phyloP scores from a whole-genome alignment of 2,329 filamentous ascomycete genomes.

The Colletotrichum sansevieriae region DNA sequence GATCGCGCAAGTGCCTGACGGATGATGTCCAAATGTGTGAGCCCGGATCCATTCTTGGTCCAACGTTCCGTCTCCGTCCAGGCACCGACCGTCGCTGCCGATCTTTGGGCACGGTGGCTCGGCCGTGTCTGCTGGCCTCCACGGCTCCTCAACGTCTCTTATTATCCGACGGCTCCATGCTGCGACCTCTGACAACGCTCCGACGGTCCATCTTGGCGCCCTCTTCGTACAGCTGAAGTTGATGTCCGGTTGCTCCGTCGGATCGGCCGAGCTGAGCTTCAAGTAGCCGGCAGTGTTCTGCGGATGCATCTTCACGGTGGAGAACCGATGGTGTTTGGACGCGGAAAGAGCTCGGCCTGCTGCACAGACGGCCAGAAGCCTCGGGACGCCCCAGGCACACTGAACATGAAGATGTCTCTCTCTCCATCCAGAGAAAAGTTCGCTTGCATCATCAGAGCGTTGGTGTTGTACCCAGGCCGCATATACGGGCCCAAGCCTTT shows the following conservation, averaged over 20 bases:
- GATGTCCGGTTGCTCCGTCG: slow-evolving; percentile 73
- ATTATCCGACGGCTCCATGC: slow-evolving; percentile 43
- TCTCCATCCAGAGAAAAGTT: slow-evolving; percentile 53
- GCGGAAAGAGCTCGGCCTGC: slow-evolving; percentile 18
- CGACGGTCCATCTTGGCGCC: slow-evolving; percentile 60
- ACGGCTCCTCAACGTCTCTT: slow-evolving; percentile 1
- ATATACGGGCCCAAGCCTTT: slow-evolving; percentile 48
- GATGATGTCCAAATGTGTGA: slow-evolving; percentile 67
- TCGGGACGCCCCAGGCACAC: slow-evolving; percentile 64
- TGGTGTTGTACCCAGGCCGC: slow-evolving; percentile 33
- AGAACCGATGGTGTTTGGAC: slow-evolving; percentile 15
- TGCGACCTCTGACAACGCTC: slow-evolving; percentile 49
- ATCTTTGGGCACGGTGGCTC: slow-evolving; percentile 35
- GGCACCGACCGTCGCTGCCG: slow-evolving; percentile 42
- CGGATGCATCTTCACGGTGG: slow-evolving; percentile 48
- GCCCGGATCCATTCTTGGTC: slow-evolving; percentile 57
- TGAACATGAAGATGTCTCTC: slow-evolving; percentile 67
- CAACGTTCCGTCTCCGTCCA: slow-evolving; percentile 51
- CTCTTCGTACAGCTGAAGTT: slow-evolving; percentile 68
- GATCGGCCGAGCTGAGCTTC: slow-evolving; percentile 69
- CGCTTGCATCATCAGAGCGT: slow-evolving; percentile 8
- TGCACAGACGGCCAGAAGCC: slow-evolving; percentile 29
- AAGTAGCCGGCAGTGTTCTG: slow-evolving; percentile 73
- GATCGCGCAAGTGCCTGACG: slow-evolving; percentile 68
- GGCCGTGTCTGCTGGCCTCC: slow-evolving; percentile 41